Base-by-base conservation (phyloP, 345 rosid genomes). In the Turnera subulata region DNA sequence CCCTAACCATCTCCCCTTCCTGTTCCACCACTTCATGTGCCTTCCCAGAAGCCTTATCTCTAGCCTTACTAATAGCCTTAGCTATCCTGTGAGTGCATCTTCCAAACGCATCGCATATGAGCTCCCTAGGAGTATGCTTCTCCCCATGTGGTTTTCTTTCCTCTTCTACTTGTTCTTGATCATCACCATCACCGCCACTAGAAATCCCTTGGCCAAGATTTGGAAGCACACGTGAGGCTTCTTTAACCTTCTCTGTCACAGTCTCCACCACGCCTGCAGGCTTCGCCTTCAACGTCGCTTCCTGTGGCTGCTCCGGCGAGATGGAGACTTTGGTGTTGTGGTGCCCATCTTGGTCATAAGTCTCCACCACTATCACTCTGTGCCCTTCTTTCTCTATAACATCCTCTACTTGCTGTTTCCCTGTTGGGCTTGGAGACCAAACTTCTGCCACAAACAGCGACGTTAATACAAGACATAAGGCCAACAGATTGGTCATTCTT, bases 381-480 rank as follows among this genome's bases (percentile, higher is more conserved):
- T 82, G 91, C 4, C 89, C 97, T 37, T 79, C 85, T 71, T 82
- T 85, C 13, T 85, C 73, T 20, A 83, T 77, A 16, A 82, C 84
- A 33, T 76, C 78, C 10, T 63, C 81, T 11, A 60, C 25, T 1
- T 35, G 47, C 4, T 57, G 32, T 6, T 43, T 15, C 4, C 18
- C 7, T 50, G 13, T 53, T 1, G 81, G 77, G 22, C 8, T 53
- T 20, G 82, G 91, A 53, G 91, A 80, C 82, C 80, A 82, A 1
- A 83, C 73, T 47, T 82, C 73, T 42, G 91, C 79, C 11, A 72
- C 74, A n/a, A 81, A 71, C 13, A 89, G 62, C 1, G 91, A 78
- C 43, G 71, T 66, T 5, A 73, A 45, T 10, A 82, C 65, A 9
- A 92, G 82, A 75, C 63, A 59, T n/a, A 86, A 12, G 5, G 82